Evolutionary conservation across 2,329 filamentous ascomycete genomes (phyloP).

Genomic region (Fusarium paranaense): DNA sequence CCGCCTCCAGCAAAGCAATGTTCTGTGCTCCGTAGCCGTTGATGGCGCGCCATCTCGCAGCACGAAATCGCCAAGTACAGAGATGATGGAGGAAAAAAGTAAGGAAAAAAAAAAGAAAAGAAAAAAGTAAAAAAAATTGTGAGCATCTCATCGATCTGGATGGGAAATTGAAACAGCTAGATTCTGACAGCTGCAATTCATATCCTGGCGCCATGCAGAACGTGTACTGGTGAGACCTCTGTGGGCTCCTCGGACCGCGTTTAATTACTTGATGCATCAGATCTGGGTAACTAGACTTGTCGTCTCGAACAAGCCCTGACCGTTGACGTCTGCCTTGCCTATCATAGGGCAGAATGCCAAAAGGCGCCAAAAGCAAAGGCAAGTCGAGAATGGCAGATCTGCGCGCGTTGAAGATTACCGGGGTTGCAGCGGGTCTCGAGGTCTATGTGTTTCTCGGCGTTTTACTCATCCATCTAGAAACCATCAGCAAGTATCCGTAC

Average conservation of each 20-base stretch:
- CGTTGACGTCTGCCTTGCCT: slow-evolving; percentile 12
- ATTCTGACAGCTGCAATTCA: slow-evolving; percentile 28
- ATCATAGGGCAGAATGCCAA: slow-evolving; percentile 1
- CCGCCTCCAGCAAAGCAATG: slow-evolving; percentile 15
- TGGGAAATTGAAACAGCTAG: not conserved
- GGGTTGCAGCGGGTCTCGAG: slow-evolving; percentile 16
- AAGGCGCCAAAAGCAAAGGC: slow-evolving; percentile 17
- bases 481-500: not conserved
- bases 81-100: slow-evolving; percentile 18
- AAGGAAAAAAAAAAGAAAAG: not conserved
- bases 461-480: not conserved
- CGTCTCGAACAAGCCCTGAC: slow-evolving; percentile 11
- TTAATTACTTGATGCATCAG: slow-evolving; percentile 16
- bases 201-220: not conserved
- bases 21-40: not conserved
- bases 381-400: slow-evolving; percentile 21
- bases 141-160: slow-evolving; percentile 21
- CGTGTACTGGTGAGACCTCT: not conserved
- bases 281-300: slow-evolving; percentile 12
- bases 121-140: slow-evolving; percentile 15
- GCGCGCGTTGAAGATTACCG: slow-evolving; percentile 17
- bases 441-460: not conserved
- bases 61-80: not conserved
- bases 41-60: not conserved
- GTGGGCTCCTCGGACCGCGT: slow-evolving; percentile 8